Percentiles rank a stretch among this genome's conserved stretches.
Conservation (phyloP, 2,329 filamentous ascomycete species). For the Aspergillus floridensis region DNA sequence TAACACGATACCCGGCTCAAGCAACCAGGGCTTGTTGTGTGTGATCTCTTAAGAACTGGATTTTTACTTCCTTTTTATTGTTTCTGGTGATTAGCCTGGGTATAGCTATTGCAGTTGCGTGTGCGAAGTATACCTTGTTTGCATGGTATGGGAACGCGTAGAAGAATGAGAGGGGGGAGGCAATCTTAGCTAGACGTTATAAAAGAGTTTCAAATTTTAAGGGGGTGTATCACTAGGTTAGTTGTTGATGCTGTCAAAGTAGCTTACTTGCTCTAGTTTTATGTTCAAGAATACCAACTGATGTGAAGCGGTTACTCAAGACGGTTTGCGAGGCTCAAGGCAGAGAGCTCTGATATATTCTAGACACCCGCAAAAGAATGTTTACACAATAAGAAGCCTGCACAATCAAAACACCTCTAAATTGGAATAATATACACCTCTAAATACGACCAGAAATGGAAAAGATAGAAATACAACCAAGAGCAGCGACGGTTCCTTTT, state of each 20-base stretch:
- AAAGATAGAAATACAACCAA: neutral
- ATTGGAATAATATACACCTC: constrained; percentile 13
- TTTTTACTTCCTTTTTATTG: neutral
- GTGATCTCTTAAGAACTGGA: neutral
- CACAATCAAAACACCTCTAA: neutral
- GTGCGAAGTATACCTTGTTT: neutral
- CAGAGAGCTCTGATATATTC: no score
- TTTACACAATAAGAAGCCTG: neutral
- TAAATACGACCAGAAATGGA: neutral
- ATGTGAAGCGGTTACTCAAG: no score
- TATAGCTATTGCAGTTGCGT: neutral
- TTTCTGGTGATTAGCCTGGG: neutral
- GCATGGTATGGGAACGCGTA: neutral
- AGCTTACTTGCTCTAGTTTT: no score
- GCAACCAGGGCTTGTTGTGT: neutral
- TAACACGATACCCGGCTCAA: neutral
- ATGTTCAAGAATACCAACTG: no score
- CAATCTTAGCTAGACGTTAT: neutral
- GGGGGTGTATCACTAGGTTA: neutral
- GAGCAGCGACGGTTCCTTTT: constrained; percentile 2
- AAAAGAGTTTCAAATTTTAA: neutral
- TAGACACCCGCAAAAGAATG: no score
- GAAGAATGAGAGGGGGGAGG: neutral
- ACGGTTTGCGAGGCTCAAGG: no score
- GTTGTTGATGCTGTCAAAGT: neutral